phyloP scores from a whole-genome alignment of 1,139 yeast species.

The Chernovozyma sophiae-reginae region DNA sequence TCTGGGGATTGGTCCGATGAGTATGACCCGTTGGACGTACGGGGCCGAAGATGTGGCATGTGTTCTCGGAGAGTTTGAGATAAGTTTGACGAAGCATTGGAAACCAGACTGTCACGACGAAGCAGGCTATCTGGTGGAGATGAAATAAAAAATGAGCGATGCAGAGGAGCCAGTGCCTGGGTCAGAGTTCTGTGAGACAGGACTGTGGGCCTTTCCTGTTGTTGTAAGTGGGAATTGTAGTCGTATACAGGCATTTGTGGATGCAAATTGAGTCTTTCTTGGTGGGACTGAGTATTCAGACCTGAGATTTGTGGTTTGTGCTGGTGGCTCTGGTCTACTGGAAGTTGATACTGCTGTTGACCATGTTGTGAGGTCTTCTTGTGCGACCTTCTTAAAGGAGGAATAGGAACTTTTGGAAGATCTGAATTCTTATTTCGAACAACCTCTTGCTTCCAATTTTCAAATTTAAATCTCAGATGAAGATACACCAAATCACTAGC shows the following conservation, averaged over 20 bases:
- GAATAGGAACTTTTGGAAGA: slow-evolving; percentile 29
- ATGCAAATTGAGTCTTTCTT: not conserved
- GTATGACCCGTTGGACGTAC: not conserved
- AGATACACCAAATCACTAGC: slow-evolving; percentile 66
- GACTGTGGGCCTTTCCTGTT: not conserved
- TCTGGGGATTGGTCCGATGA: not conserved
- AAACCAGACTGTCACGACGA: not conserved
- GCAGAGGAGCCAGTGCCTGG: not conserved
- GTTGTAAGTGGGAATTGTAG: not conserved
- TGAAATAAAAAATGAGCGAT: not conserved
- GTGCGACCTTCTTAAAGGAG: slow-evolving; percentile 19
- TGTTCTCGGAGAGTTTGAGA: not conserved
- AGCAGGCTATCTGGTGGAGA: not conserved
- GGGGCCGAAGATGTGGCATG: not conserved
- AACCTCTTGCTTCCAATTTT: slow-evolving; percentile 33
- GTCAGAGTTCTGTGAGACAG: not conserved
- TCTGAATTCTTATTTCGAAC: slow-evolving; percentile 24
- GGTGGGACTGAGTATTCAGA: not conserved
- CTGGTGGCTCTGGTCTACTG: not conserved
- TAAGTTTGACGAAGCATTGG: not conserved
- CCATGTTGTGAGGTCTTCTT: slow-evolving; percentile 1
- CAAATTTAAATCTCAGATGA: slow-evolving; percentile 63
- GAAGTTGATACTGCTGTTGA: not conserved
- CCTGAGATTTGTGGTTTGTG: not conserved
- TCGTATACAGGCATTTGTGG: not conserved